These are phyloP conservation scores for Pistacia vera DNA, from an alignment of 345 rosid species.

Conservation along the genomic window DNA sequence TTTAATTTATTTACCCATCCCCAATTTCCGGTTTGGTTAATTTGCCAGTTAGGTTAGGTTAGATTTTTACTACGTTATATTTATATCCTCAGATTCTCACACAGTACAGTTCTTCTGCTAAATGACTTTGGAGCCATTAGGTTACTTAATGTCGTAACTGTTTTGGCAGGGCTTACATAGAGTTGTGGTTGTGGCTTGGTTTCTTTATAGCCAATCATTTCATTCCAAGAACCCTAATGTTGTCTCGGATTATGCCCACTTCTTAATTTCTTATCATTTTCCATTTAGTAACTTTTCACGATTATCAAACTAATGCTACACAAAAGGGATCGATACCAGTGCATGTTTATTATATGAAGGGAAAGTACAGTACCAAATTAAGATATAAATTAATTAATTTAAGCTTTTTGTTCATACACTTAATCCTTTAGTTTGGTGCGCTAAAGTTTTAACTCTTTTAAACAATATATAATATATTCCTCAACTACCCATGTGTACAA, in stretches of 20 bases:
- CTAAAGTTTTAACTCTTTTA: background rate
- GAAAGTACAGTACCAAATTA: background rate
- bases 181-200: too few relatives aligned
- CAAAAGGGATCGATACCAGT: background rate
- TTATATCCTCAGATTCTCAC: background rate
- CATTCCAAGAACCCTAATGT: background rate
- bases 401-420: too few relatives aligned
- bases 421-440: background rate
- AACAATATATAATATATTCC: background rate
- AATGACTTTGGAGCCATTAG: too few relatives aligned
- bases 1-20: background rate
- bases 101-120: background rate
- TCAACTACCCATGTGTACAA: background rate
- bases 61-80: too few relatives aligned
- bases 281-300: background rate
- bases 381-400: too few relatives aligned
- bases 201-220: background rate
- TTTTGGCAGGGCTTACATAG: background rate
- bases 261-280: too few relatives aligned
- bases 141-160: background rate
- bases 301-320: background rate
- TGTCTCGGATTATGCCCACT: background rate
- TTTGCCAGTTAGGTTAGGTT: background rate
- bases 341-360: background rate
- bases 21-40: background rate